These are phyloP conservation scores for Penicillium sp. DNA, from an alignment of 2,329 filamentous ascomycete genomes.

Conservation along the genomic window DNA sequence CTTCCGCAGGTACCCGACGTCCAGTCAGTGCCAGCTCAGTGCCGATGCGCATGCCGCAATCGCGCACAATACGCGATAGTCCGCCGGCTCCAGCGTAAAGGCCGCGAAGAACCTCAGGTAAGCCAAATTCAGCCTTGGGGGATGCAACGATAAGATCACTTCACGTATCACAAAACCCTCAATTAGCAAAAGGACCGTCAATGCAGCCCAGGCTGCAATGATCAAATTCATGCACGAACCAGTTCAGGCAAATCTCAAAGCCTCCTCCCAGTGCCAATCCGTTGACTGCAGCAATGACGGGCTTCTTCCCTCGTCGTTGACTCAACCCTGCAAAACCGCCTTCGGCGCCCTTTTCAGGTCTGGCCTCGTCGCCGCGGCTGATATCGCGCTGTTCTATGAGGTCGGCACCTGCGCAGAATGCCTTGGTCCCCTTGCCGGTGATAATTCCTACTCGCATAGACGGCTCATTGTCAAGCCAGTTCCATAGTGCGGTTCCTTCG, in stretches of 20 bases:
- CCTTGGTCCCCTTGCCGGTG: constrained; percentile 48
- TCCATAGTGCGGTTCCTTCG: constrained; percentile 45
- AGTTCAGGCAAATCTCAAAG: constrained; percentile 90
- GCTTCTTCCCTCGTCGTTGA: constrained; percentile 66
- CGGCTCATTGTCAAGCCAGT: constrained; percentile 49
- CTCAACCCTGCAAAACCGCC: constrained; percentile 61
- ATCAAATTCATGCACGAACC: constrained; percentile 45
- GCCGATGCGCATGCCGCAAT: constrained; percentile 69
- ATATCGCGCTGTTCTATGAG: constrained; percentile 46
- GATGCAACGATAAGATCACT: constrained; percentile 70
- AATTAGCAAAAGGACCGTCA: neutral
- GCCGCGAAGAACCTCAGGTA: constrained; percentile 73
- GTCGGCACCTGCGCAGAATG: constrained; percentile 52
- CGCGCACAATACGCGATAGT: constrained; percentile 67
- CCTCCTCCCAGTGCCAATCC: constrained; percentile 76
- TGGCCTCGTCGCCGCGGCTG: constrained; percentile 7
- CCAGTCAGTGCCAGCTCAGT: constrained; percentile 73
- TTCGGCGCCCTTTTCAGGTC: constrained; percentile 24
- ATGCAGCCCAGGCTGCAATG: neutral
- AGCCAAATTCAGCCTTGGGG: constrained; percentile 61
- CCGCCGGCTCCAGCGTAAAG: constrained; percentile 73
- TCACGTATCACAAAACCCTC: constrained; percentile 47
- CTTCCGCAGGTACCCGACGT: constrained; percentile 59
- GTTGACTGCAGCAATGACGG: constrained; percentile 77
- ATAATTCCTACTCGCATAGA: constrained; percentile 47